Percentiles rank a stretch among this genome's conserved stretches.
Evolutionary conservation across 2,329 filamentous ascomycete species (phyloP).

Genomic region (Arthrobotrys pseudoclavata): DNA sequence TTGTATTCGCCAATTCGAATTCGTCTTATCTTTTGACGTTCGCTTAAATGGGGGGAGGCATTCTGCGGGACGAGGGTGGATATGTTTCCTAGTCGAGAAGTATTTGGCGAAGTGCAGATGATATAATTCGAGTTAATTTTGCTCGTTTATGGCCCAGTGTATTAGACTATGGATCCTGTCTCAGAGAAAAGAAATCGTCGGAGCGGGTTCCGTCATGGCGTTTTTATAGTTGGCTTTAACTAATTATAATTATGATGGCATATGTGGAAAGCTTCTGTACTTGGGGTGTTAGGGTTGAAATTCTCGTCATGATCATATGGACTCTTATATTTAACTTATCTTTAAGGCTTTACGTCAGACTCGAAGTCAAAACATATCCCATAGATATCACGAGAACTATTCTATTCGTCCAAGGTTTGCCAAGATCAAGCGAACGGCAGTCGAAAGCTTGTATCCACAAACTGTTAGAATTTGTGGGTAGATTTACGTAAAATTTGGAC

Average conservation of each 20-base stretch:
- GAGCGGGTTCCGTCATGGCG: conserved; percentile 19
- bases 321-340: background rate
- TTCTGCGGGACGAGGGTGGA: too few species aligned
- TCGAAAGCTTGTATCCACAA: background rate
- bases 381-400: too few species aligned
- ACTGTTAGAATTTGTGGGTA: background rate
- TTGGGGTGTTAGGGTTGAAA: too few species aligned
- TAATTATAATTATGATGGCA: too few species aligned
- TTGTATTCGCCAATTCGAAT: background rate
- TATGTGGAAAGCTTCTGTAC: too few species aligned
- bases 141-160: background rate
- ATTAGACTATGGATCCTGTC: background rate
- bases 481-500: background rate
- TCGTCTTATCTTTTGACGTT: background rate
- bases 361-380: background rate
- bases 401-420: too few species aligned
- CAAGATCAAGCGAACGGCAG: too few species aligned
- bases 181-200: background rate
- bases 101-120: conserved; percentile 2
- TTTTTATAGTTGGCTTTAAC: background rate
- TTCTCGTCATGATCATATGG: background rate
- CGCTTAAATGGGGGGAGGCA: background rate
- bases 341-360: too few species aligned
- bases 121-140: background rate
- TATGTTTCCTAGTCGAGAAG: background rate